Conservation (phyloP, 23 red algal species). For the Chondrus crispus region DNA sequence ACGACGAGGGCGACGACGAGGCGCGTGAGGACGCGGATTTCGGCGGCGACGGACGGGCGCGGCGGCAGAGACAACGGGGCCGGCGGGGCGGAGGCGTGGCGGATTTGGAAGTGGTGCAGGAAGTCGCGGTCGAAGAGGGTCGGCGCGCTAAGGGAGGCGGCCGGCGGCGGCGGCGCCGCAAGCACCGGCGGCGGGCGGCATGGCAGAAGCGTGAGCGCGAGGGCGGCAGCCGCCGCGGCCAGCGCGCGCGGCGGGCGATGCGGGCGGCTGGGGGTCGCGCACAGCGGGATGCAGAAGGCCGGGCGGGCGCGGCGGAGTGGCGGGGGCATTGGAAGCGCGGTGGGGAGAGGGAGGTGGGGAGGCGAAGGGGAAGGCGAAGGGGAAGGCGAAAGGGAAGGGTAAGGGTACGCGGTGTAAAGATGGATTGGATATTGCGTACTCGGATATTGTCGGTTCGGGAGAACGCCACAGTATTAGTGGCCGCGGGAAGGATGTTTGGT, state of each 20-base stretch:
- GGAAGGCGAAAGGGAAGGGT: background rate
- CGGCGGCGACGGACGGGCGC: background rate
- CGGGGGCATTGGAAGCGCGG: background rate
- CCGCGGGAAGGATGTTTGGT: too few species aligned
- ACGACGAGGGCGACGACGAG: constrained; percentile 54
- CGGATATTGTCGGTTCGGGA: background rate
- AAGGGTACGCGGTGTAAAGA: background rate
- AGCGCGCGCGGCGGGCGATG: background rate
- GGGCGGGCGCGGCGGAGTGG: background rate
- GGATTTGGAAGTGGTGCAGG: background rate
- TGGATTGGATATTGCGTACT: background rate
- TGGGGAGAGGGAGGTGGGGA: too few species aligned
- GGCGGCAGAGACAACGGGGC: constrained; percentile 11
- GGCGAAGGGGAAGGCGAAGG: background rate
- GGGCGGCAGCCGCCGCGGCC: background rate
- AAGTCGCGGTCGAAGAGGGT: background rate
- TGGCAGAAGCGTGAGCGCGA: background rate
- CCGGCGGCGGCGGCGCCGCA: background rate
- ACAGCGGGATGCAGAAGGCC: background rate
- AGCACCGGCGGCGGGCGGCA: background rate
- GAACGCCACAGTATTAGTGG: too few species aligned
- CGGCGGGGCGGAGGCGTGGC: background rate
- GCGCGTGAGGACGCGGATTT: constrained; percentile 27
- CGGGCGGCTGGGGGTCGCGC: background rate
- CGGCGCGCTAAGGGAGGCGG: background rate